Conservation (phyloP, 495 filamentous ascomycete genomes). For the Terfezia claveryi region DNA sequence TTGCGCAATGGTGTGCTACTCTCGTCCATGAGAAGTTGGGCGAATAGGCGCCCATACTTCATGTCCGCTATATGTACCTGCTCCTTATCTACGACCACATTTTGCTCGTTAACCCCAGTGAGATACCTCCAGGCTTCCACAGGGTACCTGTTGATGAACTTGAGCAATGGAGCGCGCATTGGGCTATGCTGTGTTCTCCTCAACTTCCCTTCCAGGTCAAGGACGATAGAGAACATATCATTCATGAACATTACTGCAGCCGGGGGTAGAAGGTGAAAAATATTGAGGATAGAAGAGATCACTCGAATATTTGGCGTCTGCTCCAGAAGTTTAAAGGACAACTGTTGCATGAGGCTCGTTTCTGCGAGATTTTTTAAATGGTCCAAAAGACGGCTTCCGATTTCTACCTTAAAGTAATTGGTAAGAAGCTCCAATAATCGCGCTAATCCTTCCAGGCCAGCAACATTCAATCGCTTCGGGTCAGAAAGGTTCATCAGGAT, state of each 20-base stretch:
- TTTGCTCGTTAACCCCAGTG: slow-evolving; percentile 11
- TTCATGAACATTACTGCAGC: slow-evolving; percentile 82
- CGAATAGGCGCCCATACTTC: slow-evolving; percentile 80
- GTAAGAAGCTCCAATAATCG: slow-evolving; percentile 73
- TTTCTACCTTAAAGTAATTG: slow-evolving; percentile 98
- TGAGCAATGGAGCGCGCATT: slow-evolving; percentile 77
- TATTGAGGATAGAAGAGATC: slow-evolving; percentile 78
- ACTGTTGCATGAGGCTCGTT: slow-evolving; percentile 52
- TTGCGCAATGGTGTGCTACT: slow-evolving; percentile 54
- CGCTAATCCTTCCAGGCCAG: slow-evolving; percentile 76
- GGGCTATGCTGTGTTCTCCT: slow-evolving; percentile 82
- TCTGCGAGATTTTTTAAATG: slow-evolving; percentile 87
- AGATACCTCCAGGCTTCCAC: slow-evolving; percentile 69
- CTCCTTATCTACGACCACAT: background rate
- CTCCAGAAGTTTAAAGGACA: slow-evolving; percentile 83
- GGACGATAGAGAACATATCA: slow-evolving; percentile 61
- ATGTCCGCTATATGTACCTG: slow-evolving; percentile 53
- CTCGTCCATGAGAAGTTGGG: slow-evolving; percentile 56
- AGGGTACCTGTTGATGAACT: slow-evolving; percentile 82
- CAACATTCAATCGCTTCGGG: slow-evolving; percentile 68
- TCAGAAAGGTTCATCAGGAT: slow-evolving; percentile 93
- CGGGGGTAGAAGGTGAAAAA: slow-evolving; percentile 81
- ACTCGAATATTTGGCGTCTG: slow-evolving; percentile 81
- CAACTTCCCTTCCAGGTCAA: slow-evolving; percentile 69
- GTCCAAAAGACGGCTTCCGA: slow-evolving; percentile 70